Evolutionary conservation across 2,329 filamentous ascomycete species (phyloP).

Genomic region (Alternaria brassicae): DNA sequence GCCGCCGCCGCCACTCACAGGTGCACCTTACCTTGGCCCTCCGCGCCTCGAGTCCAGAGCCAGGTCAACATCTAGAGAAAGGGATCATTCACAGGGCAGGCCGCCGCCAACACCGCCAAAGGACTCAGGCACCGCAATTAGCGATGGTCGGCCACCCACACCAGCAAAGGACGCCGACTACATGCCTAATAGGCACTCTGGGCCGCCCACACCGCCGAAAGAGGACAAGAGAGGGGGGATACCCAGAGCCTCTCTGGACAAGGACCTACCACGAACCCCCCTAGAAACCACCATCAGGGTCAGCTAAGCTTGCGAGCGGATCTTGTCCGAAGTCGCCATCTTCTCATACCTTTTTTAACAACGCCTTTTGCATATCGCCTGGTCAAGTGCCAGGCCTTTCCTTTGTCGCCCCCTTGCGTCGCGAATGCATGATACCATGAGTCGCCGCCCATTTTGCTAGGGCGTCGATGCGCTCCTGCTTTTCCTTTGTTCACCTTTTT

Average conservation of each 20-base stretch:
- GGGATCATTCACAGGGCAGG: conserved; percentile 40
- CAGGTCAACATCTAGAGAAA: conserved; percentile 24
- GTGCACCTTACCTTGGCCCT: conserved; percentile 20
- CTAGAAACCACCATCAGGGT: conserved; percentile 45
- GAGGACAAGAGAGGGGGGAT: conserved; percentile 40
- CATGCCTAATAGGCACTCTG: conserved; percentile 32
- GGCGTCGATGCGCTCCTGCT: background rate
- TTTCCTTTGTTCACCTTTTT: conserved; percentile 6
- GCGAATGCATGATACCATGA: conserved; percentile 35
- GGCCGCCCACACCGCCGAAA: conserved; percentile 52
- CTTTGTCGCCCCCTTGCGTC: conserved; percentile 7
- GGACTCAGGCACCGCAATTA: conserved; percentile 36
- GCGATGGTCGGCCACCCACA: conserved; percentile 42
- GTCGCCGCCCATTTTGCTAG: conserved; percentile 1
- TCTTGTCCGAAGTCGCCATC: background rate
- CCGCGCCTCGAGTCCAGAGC: conserved; percentile 19
- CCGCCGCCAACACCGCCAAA: conserved; percentile 57
- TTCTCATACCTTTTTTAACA: background rate
- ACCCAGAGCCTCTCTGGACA: conserved; percentile 31
- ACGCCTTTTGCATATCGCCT: conserved; percentile 7
- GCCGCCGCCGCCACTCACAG: conserved; percentile 34
- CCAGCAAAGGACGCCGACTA: conserved; percentile 47
- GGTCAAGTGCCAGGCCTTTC: background rate
- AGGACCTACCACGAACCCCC: conserved; percentile 46
- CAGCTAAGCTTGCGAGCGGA: conserved; percentile 24